Evolutionary conservation across 176 grass and related monocot genomes (phyloP).

Genomic region (Luzula sylvatica): DNA sequence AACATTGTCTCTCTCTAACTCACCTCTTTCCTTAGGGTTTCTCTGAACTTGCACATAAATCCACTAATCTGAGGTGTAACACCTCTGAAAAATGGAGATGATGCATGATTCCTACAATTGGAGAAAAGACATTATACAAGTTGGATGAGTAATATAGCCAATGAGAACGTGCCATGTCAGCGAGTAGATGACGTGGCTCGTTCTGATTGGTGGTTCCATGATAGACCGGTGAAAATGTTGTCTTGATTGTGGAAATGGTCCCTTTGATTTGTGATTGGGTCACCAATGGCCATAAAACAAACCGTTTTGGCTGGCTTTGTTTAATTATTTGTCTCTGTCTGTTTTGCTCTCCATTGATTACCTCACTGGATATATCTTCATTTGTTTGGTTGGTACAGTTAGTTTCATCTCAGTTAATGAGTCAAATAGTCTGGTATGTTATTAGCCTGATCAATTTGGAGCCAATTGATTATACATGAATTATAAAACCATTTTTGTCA

Average conservation of each 20-base stretch:
- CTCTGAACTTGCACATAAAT: no score
- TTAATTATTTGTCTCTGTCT: not conserved
- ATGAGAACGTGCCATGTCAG: no score
- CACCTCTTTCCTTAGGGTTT: no score
- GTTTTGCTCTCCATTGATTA: slow-evolving; percentile 1
- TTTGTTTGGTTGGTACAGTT: not conserved
- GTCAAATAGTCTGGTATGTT: no score
- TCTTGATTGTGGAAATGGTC: slow-evolving; percentile 18
- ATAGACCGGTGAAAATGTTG: not conserved
- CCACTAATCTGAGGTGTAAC: no score
- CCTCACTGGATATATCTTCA: not conserved
- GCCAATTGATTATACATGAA: no score
- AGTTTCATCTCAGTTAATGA: not conserved
- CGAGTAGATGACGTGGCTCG: no score
- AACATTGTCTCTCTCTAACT: slow-evolving; percentile 16
- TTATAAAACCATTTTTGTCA: no score
- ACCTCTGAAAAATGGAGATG: not conserved
- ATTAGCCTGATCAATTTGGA: no score
- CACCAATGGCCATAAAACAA: slow-evolving; percentile 8
- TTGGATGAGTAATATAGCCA: not conserved
- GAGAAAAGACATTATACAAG: not conserved
- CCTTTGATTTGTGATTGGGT: not conserved
- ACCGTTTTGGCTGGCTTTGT: slow-evolving; percentile 13
- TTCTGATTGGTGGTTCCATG: no score
- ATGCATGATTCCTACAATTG: not conserved